Percentiles rank a stretch among this genome's conserved stretches.
Evolutionary conservation across 805 yeast species (phyloP).

Genomic region (Ogataea glucozyma): DNA sequence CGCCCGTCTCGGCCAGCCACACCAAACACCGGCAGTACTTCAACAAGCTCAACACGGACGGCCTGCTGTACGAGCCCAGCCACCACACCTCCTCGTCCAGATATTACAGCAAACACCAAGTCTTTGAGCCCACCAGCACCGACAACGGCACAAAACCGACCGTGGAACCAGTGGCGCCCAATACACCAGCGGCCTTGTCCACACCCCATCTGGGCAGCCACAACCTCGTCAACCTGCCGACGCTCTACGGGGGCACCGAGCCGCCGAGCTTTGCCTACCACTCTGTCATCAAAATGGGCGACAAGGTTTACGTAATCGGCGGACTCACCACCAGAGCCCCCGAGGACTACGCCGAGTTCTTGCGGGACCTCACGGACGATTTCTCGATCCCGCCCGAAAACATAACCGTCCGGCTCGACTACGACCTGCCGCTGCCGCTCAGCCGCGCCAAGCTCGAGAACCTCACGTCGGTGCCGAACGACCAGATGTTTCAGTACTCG

Average conservation of each 20-base stretch:
- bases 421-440: conserved; percentile 49
- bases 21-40: conserved; percentile 28
- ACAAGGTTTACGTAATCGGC: conserved; percentile 44
- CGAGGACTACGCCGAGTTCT: conserved; percentile 27
- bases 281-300: conserved; percentile 40
- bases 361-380: conserved; percentile 33
- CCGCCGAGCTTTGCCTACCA: conserved; percentile 48
- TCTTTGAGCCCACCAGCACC: conserved; percentile 16
- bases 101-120: conserved; percentile 26
- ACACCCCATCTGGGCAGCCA: conserved; percentile 16
- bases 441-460: conserved; percentile 41
- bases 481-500: conserved; percentile 38
- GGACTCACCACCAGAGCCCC: conserved; percentile 38
- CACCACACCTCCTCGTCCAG: conserved; percentile 22
- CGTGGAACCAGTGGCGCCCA: not conserved
- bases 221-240: conserved; percentile 34
- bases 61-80: conserved; percentile 24
- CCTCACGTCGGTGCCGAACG: conserved; percentile 44
- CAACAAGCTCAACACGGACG: conserved; percentile 27
- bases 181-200: not conserved
- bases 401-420: conserved; percentile 32
- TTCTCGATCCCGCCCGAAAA: conserved; percentile 36
- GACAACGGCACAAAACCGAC: not conserved
- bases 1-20: conserved; percentile 7
- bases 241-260: conserved; percentile 40